Evolutionary conservation across 192 early-diverging fungal genomes (phyloP).

Genomic region (Entomortierella chlamydospora): DNA sequence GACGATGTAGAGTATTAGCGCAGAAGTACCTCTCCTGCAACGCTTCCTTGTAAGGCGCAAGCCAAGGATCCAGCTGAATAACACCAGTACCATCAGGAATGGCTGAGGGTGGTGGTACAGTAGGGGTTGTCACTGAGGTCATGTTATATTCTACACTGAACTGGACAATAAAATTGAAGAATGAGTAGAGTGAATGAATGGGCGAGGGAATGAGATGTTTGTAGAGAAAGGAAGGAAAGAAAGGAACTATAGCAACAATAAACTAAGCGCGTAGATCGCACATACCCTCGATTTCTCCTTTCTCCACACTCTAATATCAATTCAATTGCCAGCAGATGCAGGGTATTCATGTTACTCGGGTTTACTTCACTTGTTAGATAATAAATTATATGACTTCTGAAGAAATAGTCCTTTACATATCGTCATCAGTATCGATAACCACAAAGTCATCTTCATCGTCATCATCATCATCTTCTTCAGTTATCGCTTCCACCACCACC

Average conservation of each 20-base stretch:
- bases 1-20: neutral
- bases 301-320: neutral
- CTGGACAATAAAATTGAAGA: neutral
- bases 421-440: constrained; percentile 40
- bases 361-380: no score
- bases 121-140: neutral
- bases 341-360: no score
- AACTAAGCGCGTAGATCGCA: no score
- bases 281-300: no score
- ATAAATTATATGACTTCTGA: no score
- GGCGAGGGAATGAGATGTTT: no score
- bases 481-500: constrained; percentile 1
- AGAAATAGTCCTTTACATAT: no score
- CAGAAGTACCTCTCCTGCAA: constrained; percentile 67
- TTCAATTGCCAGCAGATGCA: no score
- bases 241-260: neutral
- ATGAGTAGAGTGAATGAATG: neutral
- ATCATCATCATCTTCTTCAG: constrained; percentile 11
- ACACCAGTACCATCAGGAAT: constrained; percentile 69
- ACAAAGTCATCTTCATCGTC: constrained; percentile 43
- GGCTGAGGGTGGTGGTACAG: neutral
- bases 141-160: neutral
- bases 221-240: neutral
- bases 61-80: constrained; percentile 82
- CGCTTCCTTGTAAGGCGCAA: constrained; percentile 73